Evolutionary conservation across 345 rosid genomes (phyloP).

Genomic region (Rhizophora mangle): DNA sequence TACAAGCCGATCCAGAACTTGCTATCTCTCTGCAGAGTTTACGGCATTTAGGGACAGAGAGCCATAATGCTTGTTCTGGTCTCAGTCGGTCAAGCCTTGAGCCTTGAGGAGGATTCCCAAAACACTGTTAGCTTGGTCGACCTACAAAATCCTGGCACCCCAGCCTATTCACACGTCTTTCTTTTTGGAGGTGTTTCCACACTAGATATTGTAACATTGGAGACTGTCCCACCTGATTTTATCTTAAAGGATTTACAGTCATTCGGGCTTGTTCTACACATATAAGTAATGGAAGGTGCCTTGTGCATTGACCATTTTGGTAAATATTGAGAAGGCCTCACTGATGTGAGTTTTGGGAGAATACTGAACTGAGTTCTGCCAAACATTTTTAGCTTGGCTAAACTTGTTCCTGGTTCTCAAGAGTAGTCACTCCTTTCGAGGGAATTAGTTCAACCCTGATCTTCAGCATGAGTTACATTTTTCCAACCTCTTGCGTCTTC

Average conservation of each 20-base stretch:
- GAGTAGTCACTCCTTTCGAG: slow-evolving; percentile 12
- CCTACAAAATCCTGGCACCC: too few species aligned
- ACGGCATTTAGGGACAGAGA: too few species aligned
- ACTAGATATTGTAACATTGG: too few species aligned
- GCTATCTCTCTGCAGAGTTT: too few species aligned
- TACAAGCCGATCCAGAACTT: too few species aligned
- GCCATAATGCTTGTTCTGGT: too few species aligned
- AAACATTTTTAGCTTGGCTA: slow-evolving; percentile 1
- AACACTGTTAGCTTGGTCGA: too few species aligned
- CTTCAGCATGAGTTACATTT: slow-evolving; percentile 2
- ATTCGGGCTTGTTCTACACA: slow-evolving; percentile 6
- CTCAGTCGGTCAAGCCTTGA: too few species aligned
- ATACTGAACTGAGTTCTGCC: background rate
- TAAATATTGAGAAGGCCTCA: slow-evolving; percentile 8
- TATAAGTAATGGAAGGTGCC: slow-evolving; percentile 14
- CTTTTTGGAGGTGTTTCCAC: too few species aligned
- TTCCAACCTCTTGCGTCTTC: slow-evolving; percentile 10
- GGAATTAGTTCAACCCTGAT: slow-evolving; percentile 19
- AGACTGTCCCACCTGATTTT: too few species aligned
- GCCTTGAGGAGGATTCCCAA: too few species aligned
- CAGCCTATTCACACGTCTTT: too few species aligned
- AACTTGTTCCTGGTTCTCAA: background rate
- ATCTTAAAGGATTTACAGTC: background rate
- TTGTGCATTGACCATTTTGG: slow-evolving; percentile 10
- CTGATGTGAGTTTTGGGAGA: slow-evolving; percentile 5